phyloP scores from a whole-genome alignment of 768 basidiomycete genomes.

The Kwoniella newhampshirensis region DNA sequence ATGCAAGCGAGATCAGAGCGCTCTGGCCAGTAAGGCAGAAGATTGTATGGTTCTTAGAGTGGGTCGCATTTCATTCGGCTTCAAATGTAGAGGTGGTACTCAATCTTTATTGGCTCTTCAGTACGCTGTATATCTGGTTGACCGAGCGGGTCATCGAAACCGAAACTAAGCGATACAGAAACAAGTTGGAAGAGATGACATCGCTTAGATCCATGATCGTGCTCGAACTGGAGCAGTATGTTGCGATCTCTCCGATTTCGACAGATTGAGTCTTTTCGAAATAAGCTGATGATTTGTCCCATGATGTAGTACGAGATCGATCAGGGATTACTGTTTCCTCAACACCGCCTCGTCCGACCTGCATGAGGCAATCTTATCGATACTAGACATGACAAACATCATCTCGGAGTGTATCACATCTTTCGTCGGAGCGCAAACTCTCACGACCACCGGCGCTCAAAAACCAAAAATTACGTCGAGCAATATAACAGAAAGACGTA shows the following conservation, averaged over 20 bases:
- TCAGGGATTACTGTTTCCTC: conserved; percentile 27
- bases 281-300: neutral
- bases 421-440: too few relatives aligned
- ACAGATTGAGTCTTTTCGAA: neutral
- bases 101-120: conserved; percentile 2
- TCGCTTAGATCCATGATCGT: conserved; percentile 35
- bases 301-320: conserved; percentile 17
- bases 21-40: conserved; percentile 12
- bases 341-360: conserved; percentile 23
- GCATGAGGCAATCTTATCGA: conserved; percentile 18
- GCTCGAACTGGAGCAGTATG: conserved; percentile 38
- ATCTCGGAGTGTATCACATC: conserved; percentile 13
- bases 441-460: neutral
- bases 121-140: conserved; percentile 29
- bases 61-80: neutral
- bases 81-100: neutral
- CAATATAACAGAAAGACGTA: neutral
- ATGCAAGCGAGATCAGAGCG: neutral
- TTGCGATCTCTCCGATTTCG: neutral
- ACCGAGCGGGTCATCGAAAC: conserved; percentile 31
- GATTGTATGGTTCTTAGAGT: conserved; percentile 34
- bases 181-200: conserved; percentile 18
- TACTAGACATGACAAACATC: conserved; percentile 21
- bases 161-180: conserved; percentile 17
- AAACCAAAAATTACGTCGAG: neutral